phyloP scores from a whole-genome alignment of 2,329 filamentous ascomycete species.

The Exophiala xenobiotica region DNA sequence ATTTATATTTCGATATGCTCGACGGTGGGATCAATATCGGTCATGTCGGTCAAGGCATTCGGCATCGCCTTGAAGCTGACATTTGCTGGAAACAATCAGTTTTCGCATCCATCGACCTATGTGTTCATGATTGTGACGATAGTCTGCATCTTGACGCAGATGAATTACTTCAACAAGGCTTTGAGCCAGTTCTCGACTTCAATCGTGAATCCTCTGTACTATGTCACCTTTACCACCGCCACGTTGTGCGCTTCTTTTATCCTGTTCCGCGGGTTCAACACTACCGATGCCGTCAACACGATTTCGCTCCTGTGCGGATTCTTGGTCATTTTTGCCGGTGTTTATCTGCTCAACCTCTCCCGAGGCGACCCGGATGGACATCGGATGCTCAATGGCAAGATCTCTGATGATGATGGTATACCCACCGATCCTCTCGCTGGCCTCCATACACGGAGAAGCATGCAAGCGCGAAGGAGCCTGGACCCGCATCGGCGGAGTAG shows the following conservation, averaged over 20 bases:
- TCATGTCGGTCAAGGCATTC: constrained; percentile 99
- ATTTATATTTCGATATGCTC: constrained; percentile 98
- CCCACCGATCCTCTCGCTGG: constrained; percentile 90
- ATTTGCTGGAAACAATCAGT: constrained; percentile 89
- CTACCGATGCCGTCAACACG: constrained; percentile 84
- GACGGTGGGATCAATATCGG: constrained; percentile 91
- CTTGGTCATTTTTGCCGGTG: constrained; percentile 89
- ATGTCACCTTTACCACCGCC: constrained; percentile 94
- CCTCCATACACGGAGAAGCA: constrained; percentile 85
- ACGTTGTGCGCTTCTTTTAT: constrained; percentile 95
- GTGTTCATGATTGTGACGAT: constrained; percentile 91
- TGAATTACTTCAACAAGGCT: constrained; percentile 99
- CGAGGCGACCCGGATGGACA: constrained; percentile 83
- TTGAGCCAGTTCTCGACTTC: constrained; percentile 95
- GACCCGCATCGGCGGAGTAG: constrained; percentile 54
- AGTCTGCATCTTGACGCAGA: constrained; percentile 95
- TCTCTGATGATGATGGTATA: constrained; percentile 66
- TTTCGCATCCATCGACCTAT: constrained; percentile 91
- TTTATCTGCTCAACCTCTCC: constrained; percentile 95
- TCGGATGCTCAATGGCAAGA: constrained; percentile 60
- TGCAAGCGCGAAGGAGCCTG: constrained; percentile 76
- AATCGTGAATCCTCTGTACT: constrained; percentile 95
- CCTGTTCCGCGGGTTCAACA: constrained; percentile 94
- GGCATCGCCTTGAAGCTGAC: constrained; percentile 97
- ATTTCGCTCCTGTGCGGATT: constrained; percentile 91